A percentile compares a stretch with the other conserved stretches of the same genome.
Conservation (phyloP, 495 filamentous ascomycete species). For the Neurospora tetraspora region DNA sequence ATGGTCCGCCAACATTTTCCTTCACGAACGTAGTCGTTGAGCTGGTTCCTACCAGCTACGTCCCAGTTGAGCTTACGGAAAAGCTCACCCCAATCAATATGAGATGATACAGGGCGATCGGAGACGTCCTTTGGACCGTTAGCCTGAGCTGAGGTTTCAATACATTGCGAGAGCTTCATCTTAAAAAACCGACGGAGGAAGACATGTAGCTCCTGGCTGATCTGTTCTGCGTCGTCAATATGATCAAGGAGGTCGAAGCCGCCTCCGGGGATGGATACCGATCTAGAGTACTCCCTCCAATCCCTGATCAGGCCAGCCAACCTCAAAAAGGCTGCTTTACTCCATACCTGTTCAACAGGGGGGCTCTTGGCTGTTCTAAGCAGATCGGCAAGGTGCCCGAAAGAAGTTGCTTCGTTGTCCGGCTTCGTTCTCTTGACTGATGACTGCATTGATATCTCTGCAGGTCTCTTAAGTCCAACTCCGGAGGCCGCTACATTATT, state of each 20-base stretch:
- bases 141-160: not conserved
- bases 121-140: not conserved
- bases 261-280: not conserved
- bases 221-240: constrained; percentile 5
- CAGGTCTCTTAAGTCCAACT: not conserved
- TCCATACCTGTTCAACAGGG: not conserved
- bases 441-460: not conserved
- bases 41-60: constrained; percentile 4
- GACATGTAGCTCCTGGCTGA: constrained; percentile 10
- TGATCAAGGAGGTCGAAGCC: constrained; percentile 10
- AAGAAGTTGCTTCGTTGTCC: not conserved
- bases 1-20: constrained; percentile 23
- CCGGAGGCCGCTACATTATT: not conserved
- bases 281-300: constrained; percentile 10
- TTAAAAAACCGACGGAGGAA: constrained; percentile 19
- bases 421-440: not conserved
- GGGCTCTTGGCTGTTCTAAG: constrained; percentile 1
- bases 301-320: constrained; percentile 15
- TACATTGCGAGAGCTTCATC: constrained; percentile 10
- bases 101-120: not conserved
- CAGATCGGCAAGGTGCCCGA: constrained; percentile 7
- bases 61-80: constrained; percentile 14
- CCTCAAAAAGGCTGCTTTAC: constrained; percentile 15
- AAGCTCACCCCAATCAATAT: constrained; percentile 4
- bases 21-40: constrained; percentile 20